phyloP scores from a whole-genome alignment of 257 asterid genomes.

The Penstemon eatonii region DNA sequence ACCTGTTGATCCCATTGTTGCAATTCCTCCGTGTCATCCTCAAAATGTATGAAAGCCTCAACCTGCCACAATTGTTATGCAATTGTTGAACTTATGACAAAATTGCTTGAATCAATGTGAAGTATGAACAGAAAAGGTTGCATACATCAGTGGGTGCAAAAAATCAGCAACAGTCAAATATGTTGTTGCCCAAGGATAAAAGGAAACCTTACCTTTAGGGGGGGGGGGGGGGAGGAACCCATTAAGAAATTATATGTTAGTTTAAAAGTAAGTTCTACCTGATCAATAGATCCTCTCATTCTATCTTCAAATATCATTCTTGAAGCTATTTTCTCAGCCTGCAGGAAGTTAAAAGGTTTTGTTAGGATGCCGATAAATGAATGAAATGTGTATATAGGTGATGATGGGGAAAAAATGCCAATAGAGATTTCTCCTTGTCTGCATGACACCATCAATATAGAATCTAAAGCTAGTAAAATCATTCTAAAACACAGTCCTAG shows the following conservation, averaged over 20 bases:
- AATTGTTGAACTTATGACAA: conserved; percentile 14
- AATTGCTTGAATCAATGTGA: conserved; percentile 1
- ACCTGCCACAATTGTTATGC: conserved; percentile 49
- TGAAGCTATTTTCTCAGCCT: conserved; percentile 99
- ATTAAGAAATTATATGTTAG: neutral
- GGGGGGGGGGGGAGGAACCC: neutral
- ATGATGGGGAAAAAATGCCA: too few relatives aligned
- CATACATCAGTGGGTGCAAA: neutral
- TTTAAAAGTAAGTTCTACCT: conserved; percentile 46
- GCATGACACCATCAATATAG: too few relatives aligned
- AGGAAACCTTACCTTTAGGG: neutral
- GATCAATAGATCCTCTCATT: conserved; percentile 97
- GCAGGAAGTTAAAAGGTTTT: conserved; percentile 28
- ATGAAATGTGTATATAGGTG: too few relatives aligned
- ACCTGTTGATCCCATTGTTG: conserved; percentile 99
- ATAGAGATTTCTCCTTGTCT: too few relatives aligned
- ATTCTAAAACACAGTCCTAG: too few relatives aligned
- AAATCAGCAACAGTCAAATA: neutral
- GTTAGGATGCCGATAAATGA: neutral
- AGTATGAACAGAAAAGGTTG: neutral
- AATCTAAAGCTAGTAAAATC: too few relatives aligned
- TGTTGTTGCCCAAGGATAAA: conserved; percentile 6
- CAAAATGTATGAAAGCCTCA: conserved; percentile 94
- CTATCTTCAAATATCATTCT: conserved; percentile 96
- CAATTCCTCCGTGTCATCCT: conserved; percentile 90